These are phyloP conservation scores for Cinchona pubescens DNA, from an alignment of 257 asterid genomes.

Conservation along the genomic window DNA sequence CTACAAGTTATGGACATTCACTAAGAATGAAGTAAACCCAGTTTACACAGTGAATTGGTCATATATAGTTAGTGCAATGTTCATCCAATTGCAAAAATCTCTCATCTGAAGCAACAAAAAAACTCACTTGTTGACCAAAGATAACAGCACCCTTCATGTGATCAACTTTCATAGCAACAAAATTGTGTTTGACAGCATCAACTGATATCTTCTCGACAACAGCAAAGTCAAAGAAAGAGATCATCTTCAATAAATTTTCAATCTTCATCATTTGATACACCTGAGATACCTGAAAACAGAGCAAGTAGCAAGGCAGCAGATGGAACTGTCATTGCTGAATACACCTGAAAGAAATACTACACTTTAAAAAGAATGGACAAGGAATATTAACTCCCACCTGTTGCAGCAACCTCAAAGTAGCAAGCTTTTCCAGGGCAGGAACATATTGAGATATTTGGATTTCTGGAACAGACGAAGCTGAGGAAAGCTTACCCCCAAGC, in stretches of 20 bases:
- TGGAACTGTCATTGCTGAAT: not conserved
- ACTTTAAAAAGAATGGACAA: not conserved
- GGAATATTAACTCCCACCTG: constrained; percentile 43
- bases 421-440: constrained; percentile 77
- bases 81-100: not conserved
- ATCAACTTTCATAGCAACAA: constrained; percentile 71
- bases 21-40: not conserved
- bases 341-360: not conserved
- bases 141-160: constrained; percentile 70
- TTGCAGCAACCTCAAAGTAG: constrained; percentile 80
- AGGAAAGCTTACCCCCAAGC: constrained; percentile 73
- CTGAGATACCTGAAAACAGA: constrained; percentile 63
- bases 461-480: constrained; percentile 75
- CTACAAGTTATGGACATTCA: not conserved
- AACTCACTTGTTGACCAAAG: constrained; percentile 74
- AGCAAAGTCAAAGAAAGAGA: constrained; percentile 70
- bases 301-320: constrained; percentile 5
- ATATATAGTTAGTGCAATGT: not conserved
- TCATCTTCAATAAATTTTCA: constrained; percentile 57
- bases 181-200: constrained; percentile 75
- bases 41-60: not conserved
- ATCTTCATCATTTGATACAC: constrained; percentile 81
- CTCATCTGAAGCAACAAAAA: not conserved
- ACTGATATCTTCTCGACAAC: constrained; percentile 79
- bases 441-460: constrained; percentile 58